Evolutionary conservation across 495 filamentous ascomycete species (phyloP).

Genomic region (Aspergillus kassunensis): DNA sequence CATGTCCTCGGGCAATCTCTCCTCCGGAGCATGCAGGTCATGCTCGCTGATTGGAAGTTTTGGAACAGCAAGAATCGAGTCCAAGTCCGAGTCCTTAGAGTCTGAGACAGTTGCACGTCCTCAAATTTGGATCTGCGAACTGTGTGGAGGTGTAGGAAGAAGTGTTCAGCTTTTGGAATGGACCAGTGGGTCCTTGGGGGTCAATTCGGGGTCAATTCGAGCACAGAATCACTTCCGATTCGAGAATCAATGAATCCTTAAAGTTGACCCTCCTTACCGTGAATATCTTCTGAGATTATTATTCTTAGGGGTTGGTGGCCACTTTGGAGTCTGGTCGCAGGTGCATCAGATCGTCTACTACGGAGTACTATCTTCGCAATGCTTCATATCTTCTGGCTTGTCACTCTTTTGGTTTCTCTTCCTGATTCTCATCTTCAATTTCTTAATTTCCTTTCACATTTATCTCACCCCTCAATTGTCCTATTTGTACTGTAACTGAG

Average conservation of each 20-base stretch:
- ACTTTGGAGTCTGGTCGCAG: too few species aligned
- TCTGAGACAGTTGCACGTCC: not conserved
- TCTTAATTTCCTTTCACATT: not conserved
- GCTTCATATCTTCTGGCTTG: not conserved
- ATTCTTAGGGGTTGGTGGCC: too few species aligned
- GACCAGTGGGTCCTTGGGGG: constrained; percentile 15
- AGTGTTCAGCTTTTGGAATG: constrained; percentile 12
- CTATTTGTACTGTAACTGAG: not conserved
- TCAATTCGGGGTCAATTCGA: too few species aligned
- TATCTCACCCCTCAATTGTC: not conserved
- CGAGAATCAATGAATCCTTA: constrained; percentile 2
- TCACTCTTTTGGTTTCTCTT: not conserved
- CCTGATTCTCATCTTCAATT: not conserved
- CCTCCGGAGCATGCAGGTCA: too few species aligned
- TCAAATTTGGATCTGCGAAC: constrained; percentile 32
- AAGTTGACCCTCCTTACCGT: not conserved
- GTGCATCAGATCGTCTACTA: too few species aligned
- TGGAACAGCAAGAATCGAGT: not conserved
- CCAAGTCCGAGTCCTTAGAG: not conserved
- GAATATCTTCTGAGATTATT: too few species aligned
- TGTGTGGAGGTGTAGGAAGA: constrained; percentile 14
- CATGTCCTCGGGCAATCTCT: too few species aligned
- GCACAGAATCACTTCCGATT: constrained; percentile 9
- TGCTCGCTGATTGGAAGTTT: constrained; percentile 3
- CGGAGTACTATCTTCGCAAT: not conserved